phyloP scores from a whole-genome alignment of 768 basidiomycete species.

The Suillus sp. region DNA sequence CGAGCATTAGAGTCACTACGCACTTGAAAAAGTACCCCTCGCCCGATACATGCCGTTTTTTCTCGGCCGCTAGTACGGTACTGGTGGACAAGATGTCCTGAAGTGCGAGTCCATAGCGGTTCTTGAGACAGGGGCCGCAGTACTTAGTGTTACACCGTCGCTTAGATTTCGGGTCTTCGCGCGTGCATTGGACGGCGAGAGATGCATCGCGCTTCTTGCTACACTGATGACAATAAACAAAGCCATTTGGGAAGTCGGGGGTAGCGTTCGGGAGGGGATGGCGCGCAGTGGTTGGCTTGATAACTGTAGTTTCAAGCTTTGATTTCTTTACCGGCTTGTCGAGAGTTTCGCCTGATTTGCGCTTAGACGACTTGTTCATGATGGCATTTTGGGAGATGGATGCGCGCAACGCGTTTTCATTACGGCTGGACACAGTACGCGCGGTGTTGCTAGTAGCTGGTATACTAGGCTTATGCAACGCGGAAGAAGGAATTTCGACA shows the following conservation, averaged over 20 bases:
- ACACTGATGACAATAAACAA: conserved; percentile 73
- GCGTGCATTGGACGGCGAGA: conserved; percentile 44
- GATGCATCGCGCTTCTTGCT: conserved; percentile 54
- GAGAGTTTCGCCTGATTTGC: conserved; percentile 45
- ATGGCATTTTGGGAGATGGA: conserved; percentile 33
- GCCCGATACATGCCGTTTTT: conserved; percentile 30
- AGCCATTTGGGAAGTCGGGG: conserved; percentile 40
- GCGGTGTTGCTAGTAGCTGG: conserved; percentile 21
- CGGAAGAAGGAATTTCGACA: conserved; percentile 60
- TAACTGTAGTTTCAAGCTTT: conserved; percentile 23
- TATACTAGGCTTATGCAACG: conserved; percentile 33
- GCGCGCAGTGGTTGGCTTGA: conserved; percentile 21
- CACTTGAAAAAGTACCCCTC: conserved; percentile 57
- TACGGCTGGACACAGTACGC: conserved; percentile 35
- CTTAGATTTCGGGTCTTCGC: conserved; percentile 30
- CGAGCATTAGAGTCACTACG: conserved; percentile 14
- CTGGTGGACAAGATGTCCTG: conserved; percentile 45
- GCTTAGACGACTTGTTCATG: conserved; percentile 44
- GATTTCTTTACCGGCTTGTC: conserved; percentile 25
- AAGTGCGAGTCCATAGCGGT: conserved; percentile 54
- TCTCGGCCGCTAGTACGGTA: conserved; percentile 27
- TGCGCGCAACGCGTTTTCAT: conserved; percentile 48
- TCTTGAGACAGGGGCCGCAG: conserved; percentile 67
- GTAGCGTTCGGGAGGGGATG: conserved; percentile 20
- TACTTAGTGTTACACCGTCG: conserved; percentile 59